These are phyloP conservation scores for Colletotrichum limetticola DNA, from an alignment of 2,329 filamentous ascomycete species.

Conservation along the genomic window DNA sequence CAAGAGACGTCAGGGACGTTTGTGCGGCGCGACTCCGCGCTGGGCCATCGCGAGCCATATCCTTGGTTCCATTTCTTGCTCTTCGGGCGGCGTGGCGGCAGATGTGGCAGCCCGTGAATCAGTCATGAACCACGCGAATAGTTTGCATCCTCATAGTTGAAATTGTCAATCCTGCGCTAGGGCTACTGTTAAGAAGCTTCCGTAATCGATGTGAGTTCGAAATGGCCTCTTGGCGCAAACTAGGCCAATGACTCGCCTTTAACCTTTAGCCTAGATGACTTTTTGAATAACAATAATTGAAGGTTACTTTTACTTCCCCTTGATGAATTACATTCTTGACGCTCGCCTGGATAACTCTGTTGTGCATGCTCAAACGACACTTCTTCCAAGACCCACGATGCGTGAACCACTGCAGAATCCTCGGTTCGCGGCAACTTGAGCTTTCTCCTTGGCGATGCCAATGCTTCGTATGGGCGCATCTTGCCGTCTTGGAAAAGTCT, in stretches of 20 bases:
- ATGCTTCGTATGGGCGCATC: slow-evolving; percentile 30
- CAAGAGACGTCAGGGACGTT: slow-evolving; percentile 22
- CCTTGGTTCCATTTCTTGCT: not conserved
- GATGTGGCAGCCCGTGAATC: not conserved
- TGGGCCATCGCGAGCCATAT: not conserved
- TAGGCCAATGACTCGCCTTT: not conserved
- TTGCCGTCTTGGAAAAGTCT: slow-evolving; percentile 31
- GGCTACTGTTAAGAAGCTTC: slow-evolving; percentile 6
- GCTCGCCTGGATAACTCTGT: not conserved
- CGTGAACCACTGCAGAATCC: not conserved
- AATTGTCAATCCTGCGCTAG: not conserved
- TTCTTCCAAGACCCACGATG: not conserved
- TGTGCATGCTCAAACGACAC: not conserved
- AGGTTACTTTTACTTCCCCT: too few relatives aligned
- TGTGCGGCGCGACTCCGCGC: slow-evolving; percentile 11
- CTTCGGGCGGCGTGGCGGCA: not conserved
- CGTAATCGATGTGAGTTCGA: not conserved
- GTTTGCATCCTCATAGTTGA: not conserved
- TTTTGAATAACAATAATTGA: too few relatives aligned
- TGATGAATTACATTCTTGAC: not conserved
- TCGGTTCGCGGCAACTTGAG: slow-evolving; percentile 15
- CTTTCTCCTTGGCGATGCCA: slow-evolving; percentile 22
- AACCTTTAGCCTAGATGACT: not conserved
- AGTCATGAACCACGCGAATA: not conserved
- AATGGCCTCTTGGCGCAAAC: not conserved